Evolutionary conservation across 495 filamentous ascomycete species (phyloP).

Genomic region (Penicillium egyptiacum): DNA sequence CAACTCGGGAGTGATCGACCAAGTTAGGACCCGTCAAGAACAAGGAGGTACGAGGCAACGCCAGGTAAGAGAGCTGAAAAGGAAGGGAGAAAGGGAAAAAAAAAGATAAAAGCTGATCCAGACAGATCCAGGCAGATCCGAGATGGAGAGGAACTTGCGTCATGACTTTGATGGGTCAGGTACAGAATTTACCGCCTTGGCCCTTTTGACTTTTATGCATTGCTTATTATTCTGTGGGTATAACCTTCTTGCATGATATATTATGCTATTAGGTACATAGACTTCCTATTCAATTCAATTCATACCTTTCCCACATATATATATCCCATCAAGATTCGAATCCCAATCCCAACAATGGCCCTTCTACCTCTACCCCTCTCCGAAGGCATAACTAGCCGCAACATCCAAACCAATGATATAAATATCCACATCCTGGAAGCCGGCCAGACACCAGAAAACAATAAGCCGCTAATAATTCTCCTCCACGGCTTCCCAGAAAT

Average conservation of each 20-base stretch:
- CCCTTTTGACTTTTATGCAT: not conserved
- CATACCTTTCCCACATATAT: not conserved
- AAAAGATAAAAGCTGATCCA: not conserved
- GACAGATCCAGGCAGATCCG: slow-evolving; percentile 7
- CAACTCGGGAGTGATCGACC: slow-evolving; percentile 11
- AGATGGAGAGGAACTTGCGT: slow-evolving; percentile 29
- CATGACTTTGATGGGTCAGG: slow-evolving; percentile 33
- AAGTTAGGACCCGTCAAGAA: slow-evolving; percentile 3
- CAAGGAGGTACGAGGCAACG: slow-evolving; percentile 7
- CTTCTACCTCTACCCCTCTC: slow-evolving; percentile 53
- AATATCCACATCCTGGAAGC: slow-evolving; percentile 62
- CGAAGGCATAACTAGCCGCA: slow-evolving; percentile 48
- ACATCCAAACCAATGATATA: slow-evolving; percentile 50
- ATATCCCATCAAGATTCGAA: not conserved
- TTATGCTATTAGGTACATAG: not conserved
- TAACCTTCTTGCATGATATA: not conserved
- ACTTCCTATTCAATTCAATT: too few species aligned
- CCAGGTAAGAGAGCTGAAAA: not conserved
- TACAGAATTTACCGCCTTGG: not conserved
- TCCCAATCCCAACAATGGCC: slow-evolving; percentile 8
- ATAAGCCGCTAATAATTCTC: slow-evolving; percentile 59
- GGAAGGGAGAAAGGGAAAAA: slow-evolving; percentile 9
- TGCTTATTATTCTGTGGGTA: not conserved
- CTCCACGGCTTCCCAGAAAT: slow-evolving; percentile 68
- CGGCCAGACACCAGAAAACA: slow-evolving; percentile 35